Conservation (phyloP, 768 basidiomycete species). For the Exsudoporus frostii region DNA sequence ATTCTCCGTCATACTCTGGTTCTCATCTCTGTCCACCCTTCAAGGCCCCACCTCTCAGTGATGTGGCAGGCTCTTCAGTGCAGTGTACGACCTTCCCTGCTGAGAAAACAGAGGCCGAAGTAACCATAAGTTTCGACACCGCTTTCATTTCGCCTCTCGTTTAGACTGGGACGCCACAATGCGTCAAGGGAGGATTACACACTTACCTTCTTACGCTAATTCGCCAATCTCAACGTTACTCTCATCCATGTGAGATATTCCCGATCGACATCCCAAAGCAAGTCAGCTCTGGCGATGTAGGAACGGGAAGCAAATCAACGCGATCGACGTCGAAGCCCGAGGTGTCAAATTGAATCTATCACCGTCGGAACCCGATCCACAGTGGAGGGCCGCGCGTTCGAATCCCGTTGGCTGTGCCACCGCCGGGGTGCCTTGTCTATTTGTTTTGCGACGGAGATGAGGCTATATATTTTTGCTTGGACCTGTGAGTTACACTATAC, state of each 20-base stretch:
- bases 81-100: not conserved
- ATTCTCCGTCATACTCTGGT: not conserved
- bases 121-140: not conserved
- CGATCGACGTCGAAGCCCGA: conserved; percentile 26
- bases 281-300: conserved; percentile 15
- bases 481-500: conserved; percentile 2
- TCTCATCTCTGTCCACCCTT: not conserved
- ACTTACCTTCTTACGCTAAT: conserved; percentile 4
- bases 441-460: conserved; percentile 13
- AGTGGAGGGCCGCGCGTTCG: conserved; percentile 15
- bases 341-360: conserved; percentile 12
- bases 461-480: conserved; percentile 13
- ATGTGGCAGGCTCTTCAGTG: not conserved
- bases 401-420: conserved; percentile 22
- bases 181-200: conserved; percentile 1
- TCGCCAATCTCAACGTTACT: conserved; percentile 12
- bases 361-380: conserved; percentile 14
- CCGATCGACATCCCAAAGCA: conserved; percentile 19
- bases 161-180: conserved; percentile 1
- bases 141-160: conserved; percentile 11
- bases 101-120: not conserved
- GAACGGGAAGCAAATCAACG: conserved; percentile 16
- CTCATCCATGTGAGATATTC: conserved; percentile 2
- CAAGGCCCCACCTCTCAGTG: not conserved
- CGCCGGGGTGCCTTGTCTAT: conserved; percentile 13